Percentiles rank a stretch among this genome's conserved stretches.
Evolutionary conservation across 1,139 yeast species (phyloP).

Genomic region (Protomyces lactucae-debilis): DNA sequence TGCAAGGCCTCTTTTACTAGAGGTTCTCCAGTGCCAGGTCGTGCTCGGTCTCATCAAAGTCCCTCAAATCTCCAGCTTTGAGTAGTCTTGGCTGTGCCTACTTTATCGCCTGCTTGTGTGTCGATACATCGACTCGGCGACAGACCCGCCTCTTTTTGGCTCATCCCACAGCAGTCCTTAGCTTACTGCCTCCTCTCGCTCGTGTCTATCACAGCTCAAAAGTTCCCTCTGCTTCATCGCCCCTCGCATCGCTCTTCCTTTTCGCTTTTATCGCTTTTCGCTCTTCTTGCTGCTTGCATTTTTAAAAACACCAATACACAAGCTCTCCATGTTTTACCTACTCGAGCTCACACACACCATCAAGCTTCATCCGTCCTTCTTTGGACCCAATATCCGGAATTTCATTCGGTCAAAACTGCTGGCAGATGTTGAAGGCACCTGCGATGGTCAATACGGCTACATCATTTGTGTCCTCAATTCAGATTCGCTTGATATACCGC

Average conservation of each 20-base stretch:
- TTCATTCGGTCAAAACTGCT: constrained; percentile 80
- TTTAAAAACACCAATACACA: background rate
- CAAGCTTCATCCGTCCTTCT: constrained; percentile 93
- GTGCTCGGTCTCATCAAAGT: too few relatives aligned
- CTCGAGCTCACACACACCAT: constrained; percentile 88
- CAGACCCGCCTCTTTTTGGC: too few relatives aligned
- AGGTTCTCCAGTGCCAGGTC: background rate
- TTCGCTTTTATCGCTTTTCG: background rate
- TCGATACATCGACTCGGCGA: too few relatives aligned
- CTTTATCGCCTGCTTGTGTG: too few relatives aligned
- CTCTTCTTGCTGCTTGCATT: background rate
- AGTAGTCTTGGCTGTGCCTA: too few relatives aligned
- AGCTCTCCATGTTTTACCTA: constrained; percentile 28
- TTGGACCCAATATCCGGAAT: constrained; percentile 97
- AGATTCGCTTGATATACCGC: constrained; percentile 90
- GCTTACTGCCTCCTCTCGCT: too few relatives aligned
- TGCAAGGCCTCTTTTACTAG: background rate
- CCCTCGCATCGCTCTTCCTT: background rate
- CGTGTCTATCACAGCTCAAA: too few relatives aligned
- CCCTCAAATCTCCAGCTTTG: too few relatives aligned
- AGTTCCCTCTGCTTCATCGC: background rate
- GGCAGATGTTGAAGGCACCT: constrained; percentile 96
- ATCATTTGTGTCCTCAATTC: constrained; percentile 94
- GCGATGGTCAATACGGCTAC: constrained; percentile 98
- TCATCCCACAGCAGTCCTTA: too few relatives aligned